phyloP scores from a whole-genome alignment of 805 yeast genomes.

The Suhomyces sp. region DNA sequence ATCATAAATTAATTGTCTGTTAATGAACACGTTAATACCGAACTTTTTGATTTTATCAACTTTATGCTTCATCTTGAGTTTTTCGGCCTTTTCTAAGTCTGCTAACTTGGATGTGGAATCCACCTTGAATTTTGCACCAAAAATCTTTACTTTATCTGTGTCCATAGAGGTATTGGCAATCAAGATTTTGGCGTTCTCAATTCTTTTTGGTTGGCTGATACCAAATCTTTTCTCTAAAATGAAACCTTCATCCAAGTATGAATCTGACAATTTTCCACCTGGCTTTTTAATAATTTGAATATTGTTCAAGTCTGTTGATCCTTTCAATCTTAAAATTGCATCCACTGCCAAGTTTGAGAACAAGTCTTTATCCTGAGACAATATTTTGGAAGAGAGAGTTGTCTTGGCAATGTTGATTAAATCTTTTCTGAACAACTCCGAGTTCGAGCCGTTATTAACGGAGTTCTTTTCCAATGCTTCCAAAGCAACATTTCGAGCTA shows the following conservation, averaged over 20 bases:
- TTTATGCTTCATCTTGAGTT: slow-evolving; percentile 85
- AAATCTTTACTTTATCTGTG: slow-evolving; percentile 94
- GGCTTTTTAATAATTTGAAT: slow-evolving; percentile 90
- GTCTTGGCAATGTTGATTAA: slow-evolving; percentile 86
- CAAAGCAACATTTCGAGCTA: slow-evolving; percentile 83
- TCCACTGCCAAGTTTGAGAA: slow-evolving; percentile 91
- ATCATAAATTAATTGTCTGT: slow-evolving; percentile 95
- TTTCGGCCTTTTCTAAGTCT: slow-evolving; percentile 90
- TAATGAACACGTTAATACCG: slow-evolving; percentile 85
- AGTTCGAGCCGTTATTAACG: slow-evolving; percentile 62
- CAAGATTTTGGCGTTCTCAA: slow-evolving; percentile 79
- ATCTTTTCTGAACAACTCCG: slow-evolving; percentile 67
- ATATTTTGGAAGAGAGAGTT: slow-evolving; percentile 86
- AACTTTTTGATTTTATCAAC: slow-evolving; percentile 86
- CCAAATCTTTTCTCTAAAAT: slow-evolving; percentile 90
- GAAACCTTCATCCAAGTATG: slow-evolving; percentile 94
- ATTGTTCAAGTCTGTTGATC: slow-evolving; percentile 84
- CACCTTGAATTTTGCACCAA: slow-evolving; percentile 96
- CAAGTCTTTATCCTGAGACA: slow-evolving; percentile 90
- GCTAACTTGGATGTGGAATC: slow-evolving; percentile 94
- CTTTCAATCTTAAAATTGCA: slow-evolving; percentile 84
- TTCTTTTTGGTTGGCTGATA: slow-evolving; percentile 84
- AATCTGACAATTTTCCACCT: slow-evolving; percentile 90
- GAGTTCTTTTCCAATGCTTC: slow-evolving; percentile 75
- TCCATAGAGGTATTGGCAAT: slow-evolving; percentile 96